phyloP scores from a whole-genome alignment of 176 grass and related monocot species.

The Chloris gayana region DNA sequence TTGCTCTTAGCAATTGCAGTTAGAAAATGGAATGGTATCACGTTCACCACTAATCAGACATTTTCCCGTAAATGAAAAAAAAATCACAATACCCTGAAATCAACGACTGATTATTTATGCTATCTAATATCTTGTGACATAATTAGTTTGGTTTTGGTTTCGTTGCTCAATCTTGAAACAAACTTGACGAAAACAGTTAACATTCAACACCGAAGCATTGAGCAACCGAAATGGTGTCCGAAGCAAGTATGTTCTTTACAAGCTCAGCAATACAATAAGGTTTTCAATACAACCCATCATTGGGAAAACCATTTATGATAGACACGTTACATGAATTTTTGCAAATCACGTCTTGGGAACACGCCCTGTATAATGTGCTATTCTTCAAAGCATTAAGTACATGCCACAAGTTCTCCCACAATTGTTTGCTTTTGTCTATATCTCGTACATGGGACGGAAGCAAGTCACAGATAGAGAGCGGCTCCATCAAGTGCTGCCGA shows the following conservation, averaged over 20 bases:
- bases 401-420: not conserved
- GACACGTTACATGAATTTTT: slow-evolving; percentile 32
- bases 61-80: not conserved
- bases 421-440: slow-evolving; percentile 35
- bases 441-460: slow-evolving; percentile 25
- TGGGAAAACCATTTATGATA: slow-evolving; percentile 13
- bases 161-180: not conserved
- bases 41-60: too few relatives aligned
- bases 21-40: too few relatives aligned
- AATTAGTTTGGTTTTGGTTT: not conserved
- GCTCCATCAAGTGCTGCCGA: not conserved
- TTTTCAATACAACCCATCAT: slow-evolving; percentile 1
- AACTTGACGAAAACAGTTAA: not conserved
- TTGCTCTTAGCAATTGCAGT: too few relatives aligned
- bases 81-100: not conserved
- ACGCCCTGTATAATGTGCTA: slow-evolving; percentile 12
- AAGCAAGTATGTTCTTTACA: slow-evolving; percentile 31
- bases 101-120: too few relatives aligned
- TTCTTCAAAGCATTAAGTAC: slow-evolving; percentile 6
- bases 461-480: not conserved
- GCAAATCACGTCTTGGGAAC: not conserved
- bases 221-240: not conserved
- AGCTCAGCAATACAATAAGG: not conserved
- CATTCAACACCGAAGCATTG: not conserved
- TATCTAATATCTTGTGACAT: too few relatives aligned